Evolutionary conservation across 208 protist genomes (phyloP), one percentile per base, ranked within the genome.

Genomic region (Balamuthia mandrillaris): DNA sequence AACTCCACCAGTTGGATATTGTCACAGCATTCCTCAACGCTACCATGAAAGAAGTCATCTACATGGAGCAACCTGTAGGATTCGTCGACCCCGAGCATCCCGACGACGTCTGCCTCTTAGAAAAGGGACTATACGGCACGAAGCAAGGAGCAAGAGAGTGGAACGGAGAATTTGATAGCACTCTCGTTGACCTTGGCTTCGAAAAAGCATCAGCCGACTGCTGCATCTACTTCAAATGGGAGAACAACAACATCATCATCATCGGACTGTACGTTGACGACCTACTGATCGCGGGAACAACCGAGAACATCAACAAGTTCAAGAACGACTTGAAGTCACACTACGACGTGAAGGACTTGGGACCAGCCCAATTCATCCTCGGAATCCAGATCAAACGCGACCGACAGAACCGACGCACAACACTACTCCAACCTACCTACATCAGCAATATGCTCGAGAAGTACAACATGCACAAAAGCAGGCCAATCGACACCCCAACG

Each of bases 261-360:
- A 82, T 82, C 16, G 4, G 52, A 18, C 24, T 82, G 33, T 82
- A 82, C 16, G n/a, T 82, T 0, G 24, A 82, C 33, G 31, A 82
- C n/a, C 47, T 27, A 14, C 2, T 65, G 7, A 65, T 82, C 0
- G 49, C 65, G 10, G 31, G 18, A 0, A 27, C 45, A 18, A n/a
- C 5, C 27, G 12, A 60, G 3, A 24, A 65, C 3, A 12, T 82
- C 18, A 29, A 31, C 2, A 0, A 35, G 10, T 10, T 44, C 75
- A 60, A 82, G 52, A 39, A 35, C 6, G 3, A 66, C 7, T 33
- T 82, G 7, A 9, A 24, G 21, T 0, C 37, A 0, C 0, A 42
- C 3, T 82, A 49, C 27, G 0, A 4, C 0, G 47, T 65, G n/a
- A 82, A 60, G 16, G 75, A 82, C 52, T 31, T 82, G 0, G 52